Conservation (phyloP, 2,329 filamentous ascomycete genomes). For the Chrysoporthe austroafricana region DNA sequence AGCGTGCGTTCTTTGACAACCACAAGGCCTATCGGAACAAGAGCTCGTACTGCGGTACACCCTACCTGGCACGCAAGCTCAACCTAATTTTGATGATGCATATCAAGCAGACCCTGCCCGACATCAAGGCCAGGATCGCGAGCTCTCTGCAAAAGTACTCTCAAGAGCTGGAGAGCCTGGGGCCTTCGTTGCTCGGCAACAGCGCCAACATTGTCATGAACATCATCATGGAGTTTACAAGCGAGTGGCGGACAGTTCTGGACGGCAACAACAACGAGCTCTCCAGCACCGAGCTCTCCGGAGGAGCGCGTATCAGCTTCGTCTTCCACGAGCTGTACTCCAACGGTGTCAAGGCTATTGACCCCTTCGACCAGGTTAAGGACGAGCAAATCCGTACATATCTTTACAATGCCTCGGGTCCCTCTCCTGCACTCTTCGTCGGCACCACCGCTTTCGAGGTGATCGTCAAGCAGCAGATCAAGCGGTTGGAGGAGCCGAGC, state of each 20-base stretch:
- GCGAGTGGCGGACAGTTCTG: conserved; percentile 93
- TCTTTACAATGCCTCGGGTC: conserved; percentile 98
- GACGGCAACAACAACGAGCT: conserved; percentile 97
- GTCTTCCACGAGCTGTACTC: conserved; percentile 99
- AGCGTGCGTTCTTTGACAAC: conserved; percentile 97
- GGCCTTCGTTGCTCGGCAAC: conserved; percentile 94
- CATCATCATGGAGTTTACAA: conserved; percentile 98
- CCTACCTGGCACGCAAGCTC: conserved; percentile 93
- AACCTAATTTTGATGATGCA: conserved; percentile 99
- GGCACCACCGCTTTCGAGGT: conserved; percentile 98
- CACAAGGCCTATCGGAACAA: conserved; percentile 99
- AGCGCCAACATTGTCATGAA: conserved; percentile 95
- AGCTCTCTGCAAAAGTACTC: conserved; percentile 92
- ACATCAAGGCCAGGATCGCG: conserved; percentile 97
- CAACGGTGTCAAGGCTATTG: conserved; percentile 95
- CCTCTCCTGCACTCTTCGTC: conserved; percentile 93
- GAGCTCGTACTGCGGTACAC: conserved; percentile 96
- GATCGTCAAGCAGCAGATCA: conserved; percentile 98
- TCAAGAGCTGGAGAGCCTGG: conserved; percentile 78
- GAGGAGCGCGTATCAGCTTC: conserved; percentile 97
- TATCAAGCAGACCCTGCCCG: conserved; percentile 98
- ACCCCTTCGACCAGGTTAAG: conserved; percentile 97
- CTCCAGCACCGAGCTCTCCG: conserved; percentile 91
- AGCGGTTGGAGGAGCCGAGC: conserved; percentile 92
- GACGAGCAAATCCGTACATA: conserved; percentile 97